These are phyloP conservation scores for Eutypa lata DNA, from an alignment of 2,329 filamentous ascomycete species.

Conservation along the genomic window DNA sequence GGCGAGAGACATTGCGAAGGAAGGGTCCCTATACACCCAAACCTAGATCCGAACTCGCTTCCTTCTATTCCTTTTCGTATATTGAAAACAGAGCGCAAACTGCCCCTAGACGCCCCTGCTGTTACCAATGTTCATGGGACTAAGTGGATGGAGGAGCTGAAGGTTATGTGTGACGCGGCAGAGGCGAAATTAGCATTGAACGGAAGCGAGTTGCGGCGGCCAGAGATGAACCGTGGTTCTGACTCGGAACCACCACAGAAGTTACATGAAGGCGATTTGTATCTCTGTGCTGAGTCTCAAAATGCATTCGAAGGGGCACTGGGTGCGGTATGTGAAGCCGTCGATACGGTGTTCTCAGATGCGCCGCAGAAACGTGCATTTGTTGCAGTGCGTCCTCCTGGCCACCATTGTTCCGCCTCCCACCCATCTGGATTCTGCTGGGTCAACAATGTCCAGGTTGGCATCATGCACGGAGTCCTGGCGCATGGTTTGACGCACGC, in stretches of 20 bases:
- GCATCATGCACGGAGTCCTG: slow-evolving; percentile 85
- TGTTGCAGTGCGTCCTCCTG: slow-evolving; percentile 87
- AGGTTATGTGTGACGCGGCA: slow-evolving; percentile 77
- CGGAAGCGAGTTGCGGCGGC: slow-evolving; percentile 73
- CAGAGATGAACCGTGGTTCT: slow-evolving; percentile 54
- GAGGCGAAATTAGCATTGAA: slow-evolving; percentile 73
- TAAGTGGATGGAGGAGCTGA: slow-evolving; percentile 92
- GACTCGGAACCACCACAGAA: slow-evolving; percentile 47
- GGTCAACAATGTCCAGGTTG: slow-evolving; percentile 97
- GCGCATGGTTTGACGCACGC: slow-evolving; percentile 87
- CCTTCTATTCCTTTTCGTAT: slow-evolving; percentile 77
- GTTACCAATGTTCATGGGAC: slow-evolving; percentile 89
- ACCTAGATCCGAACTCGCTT: slow-evolving; percentile 50
- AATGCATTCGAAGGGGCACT: slow-evolving; percentile 87
- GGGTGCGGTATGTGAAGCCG: slow-evolving; percentile 88
- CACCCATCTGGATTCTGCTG: slow-evolving; percentile 96
- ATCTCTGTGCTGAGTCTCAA: slow-evolving; percentile 82
- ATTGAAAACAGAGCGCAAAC: slow-evolving; percentile 68
- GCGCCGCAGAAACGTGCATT: slow-evolving; percentile 73
- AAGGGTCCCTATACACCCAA: slow-evolving; percentile 63
- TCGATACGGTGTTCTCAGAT: slow-evolving; percentile 74
- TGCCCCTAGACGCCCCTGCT: slow-evolving; percentile 69
- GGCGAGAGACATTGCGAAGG: slow-evolving; percentile 76
- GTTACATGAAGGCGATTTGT: slow-evolving; percentile 86
- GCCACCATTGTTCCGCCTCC: slow-evolving; percentile 89